Evolutionary conservation across 352 stramenopile species (phyloP), one percentile per base, ranked within the genome.

Genomic region (Globisporangium apiculatum): DNA sequence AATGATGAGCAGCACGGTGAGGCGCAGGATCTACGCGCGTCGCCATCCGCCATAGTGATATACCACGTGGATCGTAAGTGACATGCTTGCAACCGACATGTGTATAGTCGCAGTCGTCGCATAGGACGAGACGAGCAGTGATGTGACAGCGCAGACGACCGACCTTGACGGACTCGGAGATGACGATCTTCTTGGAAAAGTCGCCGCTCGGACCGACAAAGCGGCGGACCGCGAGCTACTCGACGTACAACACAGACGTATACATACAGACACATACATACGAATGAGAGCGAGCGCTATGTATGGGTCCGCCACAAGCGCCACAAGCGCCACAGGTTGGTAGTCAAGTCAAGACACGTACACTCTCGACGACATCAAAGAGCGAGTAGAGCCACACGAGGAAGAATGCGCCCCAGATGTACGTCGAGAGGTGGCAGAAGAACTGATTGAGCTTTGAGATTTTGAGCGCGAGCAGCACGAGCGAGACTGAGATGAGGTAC

Each of bases 341-440:
- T 18, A 48, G n/a, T 4, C 1, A 43, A 10, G 24, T 31, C 24
- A 3, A 9, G 42, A 42, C 17, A 77, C 79, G 63, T 54, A 95
- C 85, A 58, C 78, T 86, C 65, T 95, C 80, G 31, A 91, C 80
- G 57, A 95, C 86, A 50, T 92, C 92, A 56, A 95, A 95, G 36
- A 95, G 70, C 61, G 84, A 90, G 70, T 93, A 94, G 58, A 95
- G 74, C 86, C 86, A 95, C 36, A 89, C 72, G 60, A 95, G 68
- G 57, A 95, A 95, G 71, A 95, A 95, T 12, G 87, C 54, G n/a
- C 83, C 83, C 78, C 77, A 91, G n/a, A 94, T 86, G 71, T 94
- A 95, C 7, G 55, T 90, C 31, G 74, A 75, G n/a, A 95, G 63
- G 37, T 78, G 63, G 60, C 79, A 91, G 37, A 95, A 76, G 58